These are phyloP conservation scores for Suillus subalutaceus DNA, from an alignment of 768 basidiomycete genomes.

Conservation along the genomic window DNA sequence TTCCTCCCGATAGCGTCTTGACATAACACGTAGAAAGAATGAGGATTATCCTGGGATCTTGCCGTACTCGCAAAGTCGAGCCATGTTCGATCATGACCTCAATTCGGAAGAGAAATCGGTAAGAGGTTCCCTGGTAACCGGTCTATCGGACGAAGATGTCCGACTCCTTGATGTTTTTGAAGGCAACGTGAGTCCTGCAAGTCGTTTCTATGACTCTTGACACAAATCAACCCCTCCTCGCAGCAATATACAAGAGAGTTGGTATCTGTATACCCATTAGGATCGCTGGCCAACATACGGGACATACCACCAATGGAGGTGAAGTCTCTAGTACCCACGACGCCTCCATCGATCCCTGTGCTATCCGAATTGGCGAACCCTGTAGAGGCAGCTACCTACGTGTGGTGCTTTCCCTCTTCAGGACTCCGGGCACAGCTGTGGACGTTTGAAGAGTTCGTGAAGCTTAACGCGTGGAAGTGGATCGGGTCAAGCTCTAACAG, in stretches of 20 bases:
- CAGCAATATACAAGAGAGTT: conserved; percentile 73
- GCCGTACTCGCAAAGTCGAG: conserved; percentile 51
- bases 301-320: conserved; percentile 24
- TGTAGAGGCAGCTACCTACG: conserved; percentile 69
- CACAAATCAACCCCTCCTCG: background rate
- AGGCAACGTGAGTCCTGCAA: conserved; percentile 56
- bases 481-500: conserved; percentile 46
- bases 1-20: conserved; percentile 5
- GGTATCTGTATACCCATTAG: conserved; percentile 62
- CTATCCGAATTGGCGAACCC: conserved; percentile 35
- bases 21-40: conserved; percentile 36
- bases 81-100: conserved; percentile 54
- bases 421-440: conserved; percentile 65
- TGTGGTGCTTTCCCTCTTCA: conserved; percentile 52
- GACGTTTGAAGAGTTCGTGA: conserved; percentile 82
- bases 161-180: conserved; percentile 79
- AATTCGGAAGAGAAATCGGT: conserved; percentile 66
- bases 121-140: conserved; percentile 76
- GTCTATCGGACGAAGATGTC: conserved; percentile 69
- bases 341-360: conserved; percentile 45
- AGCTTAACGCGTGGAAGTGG: conserved; percentile 81
- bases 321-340: conserved; percentile 42
- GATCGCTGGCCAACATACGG: conserved; percentile 38
- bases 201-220: background rate
- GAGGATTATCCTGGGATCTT: conserved; percentile 88